A percentile compares a stretch with the other conserved stretches of the same genome.
phyloP scores from a whole-genome alignment of 768 basidiomycete genomes.

The Sporobolomyces roseus region DNA sequence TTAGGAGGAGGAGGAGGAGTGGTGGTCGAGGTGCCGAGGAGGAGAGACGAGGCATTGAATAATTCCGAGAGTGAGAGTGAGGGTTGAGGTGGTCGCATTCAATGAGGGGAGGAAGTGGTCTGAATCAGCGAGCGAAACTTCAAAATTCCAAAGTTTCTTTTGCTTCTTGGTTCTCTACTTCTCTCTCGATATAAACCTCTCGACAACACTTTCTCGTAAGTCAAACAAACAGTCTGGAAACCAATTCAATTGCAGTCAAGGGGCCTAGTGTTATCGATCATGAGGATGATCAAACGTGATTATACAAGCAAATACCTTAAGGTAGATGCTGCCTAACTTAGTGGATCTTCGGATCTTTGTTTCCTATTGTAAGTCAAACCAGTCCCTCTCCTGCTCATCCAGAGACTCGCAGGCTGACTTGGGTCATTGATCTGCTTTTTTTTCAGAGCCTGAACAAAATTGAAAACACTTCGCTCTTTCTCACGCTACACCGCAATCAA shows the following conservation, averaged over 20 bases:
- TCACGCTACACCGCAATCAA: too few species aligned
- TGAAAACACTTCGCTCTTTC: background rate
- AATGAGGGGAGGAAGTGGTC: too few species aligned
- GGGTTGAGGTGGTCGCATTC: background rate
- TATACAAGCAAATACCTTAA: background rate
- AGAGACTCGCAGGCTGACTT: background rate
- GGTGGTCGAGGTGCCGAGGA: background rate
- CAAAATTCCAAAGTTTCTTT: too few species aligned
- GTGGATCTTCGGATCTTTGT: conserved; percentile 3
- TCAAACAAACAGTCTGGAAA: too few species aligned
- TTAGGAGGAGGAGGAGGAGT: background rate
- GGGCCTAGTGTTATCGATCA: background rate
- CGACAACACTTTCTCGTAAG: background rate
- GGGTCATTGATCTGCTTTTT: background rate
- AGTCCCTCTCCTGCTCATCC: background rate
- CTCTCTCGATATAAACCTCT: background rate
- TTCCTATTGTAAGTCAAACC: conserved; percentile 7
- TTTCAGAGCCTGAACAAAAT: background rate
- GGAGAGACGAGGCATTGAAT: background rate
- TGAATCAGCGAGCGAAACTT: too few species aligned
- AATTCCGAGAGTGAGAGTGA: background rate
- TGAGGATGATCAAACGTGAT: conserved; percentile 17
- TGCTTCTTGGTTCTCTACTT: too few species aligned
- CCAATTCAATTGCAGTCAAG: too few species aligned
- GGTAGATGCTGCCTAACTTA: conserved; percentile 11